Evolutionary conservation across 2,329 filamentous ascomycete genomes (phyloP), one percentile per base, ranked within the genome.

Genomic region (Claviceps monticola): DNA sequence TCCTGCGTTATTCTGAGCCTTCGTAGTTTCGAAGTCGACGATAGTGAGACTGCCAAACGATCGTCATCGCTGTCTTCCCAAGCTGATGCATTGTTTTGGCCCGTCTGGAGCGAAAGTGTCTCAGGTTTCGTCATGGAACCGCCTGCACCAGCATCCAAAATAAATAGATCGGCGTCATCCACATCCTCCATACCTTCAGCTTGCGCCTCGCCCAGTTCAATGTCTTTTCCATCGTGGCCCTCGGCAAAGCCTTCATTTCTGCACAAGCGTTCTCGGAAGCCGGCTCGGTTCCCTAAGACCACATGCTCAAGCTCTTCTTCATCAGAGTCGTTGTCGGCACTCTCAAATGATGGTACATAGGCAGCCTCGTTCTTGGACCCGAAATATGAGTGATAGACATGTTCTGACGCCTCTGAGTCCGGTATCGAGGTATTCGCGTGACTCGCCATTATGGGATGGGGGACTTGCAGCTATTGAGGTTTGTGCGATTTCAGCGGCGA

Each of bases 11-110:
- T 74, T 55, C 93, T 79, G 56, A 98, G 73, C 68, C 97, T 97
- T 58, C 90, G 80, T 63, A 96, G 67, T 57, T 86, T 79, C 47
- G 82, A 79, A 45, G 84, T 82, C 13, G 26, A 34, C 26, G 88
- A 85, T 41, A 98, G 75, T 14, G 91, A 97, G 48, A 98, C 77
- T 6, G 82, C 79, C 56, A 96, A 72, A 51, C 87, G 79, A 63
- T 97, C 93, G 63, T 98, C 93, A 61, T 98, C 93, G 66, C 90
- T 97, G 65, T 98, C 93, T 59, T 90, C 82, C 93, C 93, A 98
- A 1, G 82, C 86, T 2, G 83, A 75, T 19, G 73, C 71, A 43
- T 76, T 71, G 46, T 56, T 60, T 16, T 61, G 56, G 14, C 57
- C 53, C 13, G 51, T 48, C 19, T 59, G 57, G 5, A 53, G 59